phyloP scores from a whole-genome alignment of 1,284 basidiomycete species.

The Takashimella koratensis region DNA sequence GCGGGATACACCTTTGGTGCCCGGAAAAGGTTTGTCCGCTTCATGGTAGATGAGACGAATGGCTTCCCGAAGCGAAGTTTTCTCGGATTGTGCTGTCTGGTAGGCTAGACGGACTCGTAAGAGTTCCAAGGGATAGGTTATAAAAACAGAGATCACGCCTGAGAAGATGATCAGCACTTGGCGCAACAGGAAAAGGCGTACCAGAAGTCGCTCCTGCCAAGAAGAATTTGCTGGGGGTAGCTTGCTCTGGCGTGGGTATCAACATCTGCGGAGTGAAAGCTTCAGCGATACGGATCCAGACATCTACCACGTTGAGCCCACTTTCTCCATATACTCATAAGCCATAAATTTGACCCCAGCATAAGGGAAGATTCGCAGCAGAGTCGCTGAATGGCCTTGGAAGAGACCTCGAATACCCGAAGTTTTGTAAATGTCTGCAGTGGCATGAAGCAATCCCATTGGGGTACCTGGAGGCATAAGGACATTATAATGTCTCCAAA shows the following conservation, averaged over 20 bases:
- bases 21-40: constrained; percentile 33
- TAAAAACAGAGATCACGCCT: constrained; percentile 83
- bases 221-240: constrained; percentile 82
- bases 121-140: constrained; percentile 93
- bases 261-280: constrained; percentile 50
- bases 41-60: constrained; percentile 69
- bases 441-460: constrained; percentile 69
- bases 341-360: constrained; percentile 98
- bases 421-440: constrained; percentile 69
- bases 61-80: constrained; percentile 61
- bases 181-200: constrained; percentile 34
- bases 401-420: constrained; percentile 76
- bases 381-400: constrained; percentile 92
- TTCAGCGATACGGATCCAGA: constrained; percentile 18
- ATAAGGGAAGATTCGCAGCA: constrained; percentile 77
- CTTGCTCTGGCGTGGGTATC: constrained; percentile 75
- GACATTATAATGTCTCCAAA: too few species aligned
- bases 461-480: constrained; percentile 33
- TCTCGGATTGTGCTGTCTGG: constrained; percentile 60
- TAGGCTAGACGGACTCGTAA: constrained; percentile 94
- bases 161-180: neutral
- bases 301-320: constrained; percentile 46
- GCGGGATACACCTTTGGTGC: constrained; percentile 23
- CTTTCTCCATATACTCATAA: constrained; percentile 81
- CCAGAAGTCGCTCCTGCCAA: constrained; percentile 84